Percentiles rank a stretch among this genome's conserved stretches.
These are phyloP conservation scores for Selaginella moellendorffii DNA, from an alignment of 75 land plant species.

Conservation along the genomic window DNA sequence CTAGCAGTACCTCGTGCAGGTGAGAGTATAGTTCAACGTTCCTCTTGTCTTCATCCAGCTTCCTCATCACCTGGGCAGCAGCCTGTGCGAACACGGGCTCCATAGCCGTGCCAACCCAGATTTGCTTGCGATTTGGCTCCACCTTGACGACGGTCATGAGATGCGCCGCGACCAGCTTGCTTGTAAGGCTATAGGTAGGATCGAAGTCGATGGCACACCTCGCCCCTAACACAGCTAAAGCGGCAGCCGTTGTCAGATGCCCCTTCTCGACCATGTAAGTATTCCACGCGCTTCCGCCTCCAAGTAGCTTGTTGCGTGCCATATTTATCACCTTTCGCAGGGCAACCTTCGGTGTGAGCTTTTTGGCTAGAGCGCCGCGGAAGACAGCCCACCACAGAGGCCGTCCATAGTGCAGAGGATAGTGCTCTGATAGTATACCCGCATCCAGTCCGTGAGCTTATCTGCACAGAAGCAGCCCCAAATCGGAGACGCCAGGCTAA, in stretches of 20 bases:
- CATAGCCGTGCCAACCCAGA: background rate
- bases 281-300: background rate
- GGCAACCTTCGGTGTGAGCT: background rate
- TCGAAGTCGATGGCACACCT: background rate
- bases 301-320: too few relatives aligned
- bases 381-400: too few relatives aligned
- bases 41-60: background rate
- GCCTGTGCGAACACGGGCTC: background rate
- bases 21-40: constrained; percentile 1
- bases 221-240: constrained; percentile 1
- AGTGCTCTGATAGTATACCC: background rate
- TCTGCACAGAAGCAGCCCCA: constrained; percentile 2
- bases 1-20: background rate
- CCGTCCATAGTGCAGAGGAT: background rate
- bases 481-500: background rate
- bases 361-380: constrained; percentile 1
- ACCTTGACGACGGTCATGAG: constrained; percentile 1
- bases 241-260: constrained; percentile 2
- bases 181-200: too few relatives aligned
- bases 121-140: background rate
- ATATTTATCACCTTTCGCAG: background rate
- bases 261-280: background rate
- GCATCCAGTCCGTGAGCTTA: background rate
- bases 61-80: too few relatives aligned
- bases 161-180: background rate